Evolutionary conservation across 768 basidiomycete species (phyloP).

Genomic region (Mycena crocata): DNA sequence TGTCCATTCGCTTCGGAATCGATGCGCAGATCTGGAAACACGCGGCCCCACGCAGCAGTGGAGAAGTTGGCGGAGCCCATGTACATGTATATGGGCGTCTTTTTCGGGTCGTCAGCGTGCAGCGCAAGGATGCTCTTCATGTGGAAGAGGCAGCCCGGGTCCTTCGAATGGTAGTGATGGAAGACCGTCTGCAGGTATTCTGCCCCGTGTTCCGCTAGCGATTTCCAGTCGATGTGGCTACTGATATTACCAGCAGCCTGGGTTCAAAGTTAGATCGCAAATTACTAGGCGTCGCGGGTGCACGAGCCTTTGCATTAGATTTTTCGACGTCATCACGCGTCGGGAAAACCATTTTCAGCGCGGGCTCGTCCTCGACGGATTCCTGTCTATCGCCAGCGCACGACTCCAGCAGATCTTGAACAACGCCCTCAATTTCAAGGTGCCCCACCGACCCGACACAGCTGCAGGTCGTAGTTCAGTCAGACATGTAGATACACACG

Average conservation of each 20-base stretch:
- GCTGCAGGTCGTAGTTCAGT: not conserved
- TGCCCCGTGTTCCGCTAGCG: not conserved
- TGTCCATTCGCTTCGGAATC: not conserved
- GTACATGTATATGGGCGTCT: slow-evolving; percentile 5
- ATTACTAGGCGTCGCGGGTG: not conserved
- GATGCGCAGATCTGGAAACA: not conserved
- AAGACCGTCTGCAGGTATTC: slow-evolving; percentile 2
- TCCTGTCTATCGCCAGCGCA: slow-evolving; percentile 8
- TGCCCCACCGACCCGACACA: slow-evolving; percentile 14
- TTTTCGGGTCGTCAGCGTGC: not conserved
- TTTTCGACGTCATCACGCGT: not conserved
- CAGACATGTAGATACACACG: not conserved
- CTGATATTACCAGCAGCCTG: not conserved
- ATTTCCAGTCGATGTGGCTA: slow-evolving; percentile 5
- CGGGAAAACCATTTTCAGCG: slow-evolving; percentile 16
- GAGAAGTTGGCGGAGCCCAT: slow-evolving; percentile 19
- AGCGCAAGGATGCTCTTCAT: slow-evolving; percentile 13
- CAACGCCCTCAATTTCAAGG: not conserved
- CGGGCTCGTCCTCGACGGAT: slow-evolving; percentile 1
- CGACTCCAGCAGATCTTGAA: slow-evolving; percentile 14
- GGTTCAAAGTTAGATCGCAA: not conserved
- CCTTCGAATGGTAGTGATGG: slow-evolving; percentile 14
- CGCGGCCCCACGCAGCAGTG: not conserved
- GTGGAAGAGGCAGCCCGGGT: slow-evolving; percentile 6
- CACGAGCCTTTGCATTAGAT: not conserved